These are phyloP conservation scores for Ustanciosporium gigantosporum DNA, from an alignment of 1,284 basidiomycete species.

Conservation along the genomic window DNA sequence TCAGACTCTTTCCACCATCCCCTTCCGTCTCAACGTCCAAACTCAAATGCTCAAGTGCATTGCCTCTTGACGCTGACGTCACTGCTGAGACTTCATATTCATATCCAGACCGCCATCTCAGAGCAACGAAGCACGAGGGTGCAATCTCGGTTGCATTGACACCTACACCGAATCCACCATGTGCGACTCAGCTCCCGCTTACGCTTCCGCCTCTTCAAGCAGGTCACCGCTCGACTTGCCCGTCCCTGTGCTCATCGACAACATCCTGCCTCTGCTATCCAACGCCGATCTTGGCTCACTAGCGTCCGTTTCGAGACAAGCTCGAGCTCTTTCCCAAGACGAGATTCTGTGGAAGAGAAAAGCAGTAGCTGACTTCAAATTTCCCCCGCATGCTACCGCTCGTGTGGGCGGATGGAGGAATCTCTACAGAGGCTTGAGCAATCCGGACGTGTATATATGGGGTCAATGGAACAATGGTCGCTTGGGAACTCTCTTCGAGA, in stretches of 20 bases:
- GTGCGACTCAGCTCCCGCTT: too few species aligned
- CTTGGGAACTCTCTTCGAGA: constrained; percentile 4
- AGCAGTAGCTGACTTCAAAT: constrained; percentile 32
- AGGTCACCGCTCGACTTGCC: constrained; percentile 33
- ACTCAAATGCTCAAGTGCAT: too few species aligned
- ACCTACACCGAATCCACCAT: too few species aligned
- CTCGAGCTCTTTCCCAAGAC: constrained; percentile 15
- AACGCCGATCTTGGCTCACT: constrained; percentile 18
- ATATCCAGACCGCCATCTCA: too few species aligned
- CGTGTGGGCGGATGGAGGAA: constrained; percentile 28
- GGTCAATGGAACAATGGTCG: constrained; percentile 16
- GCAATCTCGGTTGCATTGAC: too few species aligned
- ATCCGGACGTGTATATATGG: constrained; percentile 37
- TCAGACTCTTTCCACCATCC: too few species aligned
- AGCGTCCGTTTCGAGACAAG: constrained; percentile 6
- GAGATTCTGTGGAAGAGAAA: constrained; percentile 36
- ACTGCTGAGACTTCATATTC: too few species aligned
- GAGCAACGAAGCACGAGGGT: too few species aligned
- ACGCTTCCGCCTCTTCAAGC: too few species aligned
- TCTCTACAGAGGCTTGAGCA: constrained; percentile 30
- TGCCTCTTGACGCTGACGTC: too few species aligned
- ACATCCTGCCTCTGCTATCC: constrained; percentile 20
- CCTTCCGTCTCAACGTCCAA: too few species aligned
- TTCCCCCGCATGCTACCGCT: constrained; percentile 26
- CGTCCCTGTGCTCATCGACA: constrained; percentile 14